Base-by-base conservation (phyloP, 2,329 filamentous ascomycete species). In the Chalara sp. region DNA sequence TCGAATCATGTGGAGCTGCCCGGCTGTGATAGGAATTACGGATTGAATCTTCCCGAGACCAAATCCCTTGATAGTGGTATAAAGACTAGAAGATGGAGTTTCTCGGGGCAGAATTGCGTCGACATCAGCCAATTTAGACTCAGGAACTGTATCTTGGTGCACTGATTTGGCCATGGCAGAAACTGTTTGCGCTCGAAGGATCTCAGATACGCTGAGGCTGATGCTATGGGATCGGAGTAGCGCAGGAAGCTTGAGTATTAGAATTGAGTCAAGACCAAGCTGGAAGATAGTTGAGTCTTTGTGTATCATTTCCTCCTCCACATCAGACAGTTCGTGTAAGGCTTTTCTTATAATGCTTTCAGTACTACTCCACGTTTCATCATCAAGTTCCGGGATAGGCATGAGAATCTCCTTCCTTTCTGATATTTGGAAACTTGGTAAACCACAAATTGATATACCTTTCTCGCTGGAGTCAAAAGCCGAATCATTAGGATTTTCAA, bases 191-290 rank as follows among this genome's bases (percentile, higher is more conserved):
- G 83, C 80, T 53, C 72, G 79, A 3, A 95, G 70, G 60, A 96
- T 80, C 39, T 88, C 80, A 41, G 86, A 83, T 3, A 92, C 86
- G 33, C 76, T 76, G 1, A 95, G 66, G 10, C 70, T 67, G 6
- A 96, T 67, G 0, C 75, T 79, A 41, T 75, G 68, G 57, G 79
- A 86, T 41, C 80, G 82, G 4, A 96, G 71, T 6, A 90, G 72
- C 0, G 84, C 78, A 6, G 83, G 81, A 4, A 90, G 82, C 61
- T 93, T 95, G 70, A 96, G 93, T 1, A 89, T 86, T 56, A 85
- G 92, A 65, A 96, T 95, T 0, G 91, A 96, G 65, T 96, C 91
- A 1, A 96, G 79, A 0, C 91, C 91, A 1, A 96, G 75, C 56
- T 93, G 84, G 66, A 93, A 95, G 10, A 96, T 78, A 0, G 78